These are phyloP conservation scores for Auriscalpium microsporum DNA, from an alignment of 768 basidiomycete genomes.

Conservation along the genomic window DNA sequence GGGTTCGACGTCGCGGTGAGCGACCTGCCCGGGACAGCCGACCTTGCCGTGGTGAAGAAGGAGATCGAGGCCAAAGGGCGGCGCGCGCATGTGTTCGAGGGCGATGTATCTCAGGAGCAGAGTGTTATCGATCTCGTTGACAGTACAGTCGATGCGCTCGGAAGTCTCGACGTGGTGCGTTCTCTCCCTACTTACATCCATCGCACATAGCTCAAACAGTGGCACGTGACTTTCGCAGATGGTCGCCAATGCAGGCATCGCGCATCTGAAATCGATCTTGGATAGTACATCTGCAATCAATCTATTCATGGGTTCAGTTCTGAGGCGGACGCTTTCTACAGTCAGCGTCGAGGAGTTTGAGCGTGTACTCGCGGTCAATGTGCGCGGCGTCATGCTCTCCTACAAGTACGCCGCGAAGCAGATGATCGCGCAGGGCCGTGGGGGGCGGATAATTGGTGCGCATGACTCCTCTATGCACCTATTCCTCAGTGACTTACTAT, in stretches of 20 bases:
- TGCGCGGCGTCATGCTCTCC: slow-evolving; percentile 14
- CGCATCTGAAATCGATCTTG: slow-evolving; percentile 5
- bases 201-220: too few species aligned
- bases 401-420: slow-evolving; percentile 18
- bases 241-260: slow-evolving; percentile 21
- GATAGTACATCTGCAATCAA: slow-evolving; percentile 11
- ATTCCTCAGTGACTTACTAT: background rate
- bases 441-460: slow-evolving; percentile 12
- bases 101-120: slow-evolving; percentile 12
- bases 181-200: too few species aligned
- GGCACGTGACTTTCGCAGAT: slow-evolving; percentile 7
- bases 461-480: background rate
- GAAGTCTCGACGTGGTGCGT: slow-evolving; percentile 26
- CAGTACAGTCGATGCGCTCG: slow-evolving; percentile 15
- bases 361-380: slow-evolving; percentile 3
- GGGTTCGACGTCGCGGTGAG: slow-evolving; percentile 26
- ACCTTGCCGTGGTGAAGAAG: slow-evolving; percentile 20
- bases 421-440: slow-evolving; percentile 14
- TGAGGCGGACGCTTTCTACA: background rate
- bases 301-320: background rate
- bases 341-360: slow-evolving; percentile 3
- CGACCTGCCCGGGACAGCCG: slow-evolving; percentile 20
- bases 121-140: slow-evolving; percentile 20
- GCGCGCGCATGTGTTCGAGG: slow-evolving; percentile 13
- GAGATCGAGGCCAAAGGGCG: slow-evolving; percentile 13